Evolutionary conservation across 805 yeast species (phyloP), one percentile per base, ranked within the genome.

Genomic region (Lachancea fermentati): DNA sequence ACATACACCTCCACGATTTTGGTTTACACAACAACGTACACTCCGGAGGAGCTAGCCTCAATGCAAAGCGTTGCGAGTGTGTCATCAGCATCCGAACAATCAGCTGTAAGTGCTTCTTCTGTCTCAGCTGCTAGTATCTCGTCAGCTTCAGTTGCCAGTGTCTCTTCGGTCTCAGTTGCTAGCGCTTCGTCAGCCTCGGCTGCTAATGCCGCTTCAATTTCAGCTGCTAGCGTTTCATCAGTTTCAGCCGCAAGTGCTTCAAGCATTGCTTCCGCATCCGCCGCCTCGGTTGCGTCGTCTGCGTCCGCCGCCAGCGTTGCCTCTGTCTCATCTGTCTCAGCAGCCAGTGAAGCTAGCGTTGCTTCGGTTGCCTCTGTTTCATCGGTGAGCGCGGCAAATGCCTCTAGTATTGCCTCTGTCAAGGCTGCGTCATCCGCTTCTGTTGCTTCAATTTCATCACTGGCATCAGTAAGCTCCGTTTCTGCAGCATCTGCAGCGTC

Each of bases 141-240:
- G 11, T 22, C 26, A 11, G 53, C 46, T 18, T 48, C 46, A 17
- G 44, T 50, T 22, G 53, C 54, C 18, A 37, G 46, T 13, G 41
- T 50, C 12, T 56, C 51, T 31, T 51, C 54, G 6, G 54, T 62
- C 9, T 54, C 64, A 22, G 56, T 57, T 13, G 43, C 54, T 18
- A 49, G 45, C 12, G 46, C 52, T 16, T 45, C 54, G 2, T 58
- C 51, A 9, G 59, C 62, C 14, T 54, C 65, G 18, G 45, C 54
- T 30, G 50, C 49, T 18, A 37, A 45, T 7, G 43, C 39, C 19
- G 32, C 43, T 24, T 32, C 46, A 8, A 34, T 30, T 13, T 29
- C 36, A 15, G 36, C 36, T 3, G 26, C 26, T 4, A 16, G 22
- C 2, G 24, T 32, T 3, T 7, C 28, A 9, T 24, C 28, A 9